Evolutionary conservation across 2,329 filamentous ascomycete genomes (phyloP).

Genomic region (Talaromyces rugulosus): DNA sequence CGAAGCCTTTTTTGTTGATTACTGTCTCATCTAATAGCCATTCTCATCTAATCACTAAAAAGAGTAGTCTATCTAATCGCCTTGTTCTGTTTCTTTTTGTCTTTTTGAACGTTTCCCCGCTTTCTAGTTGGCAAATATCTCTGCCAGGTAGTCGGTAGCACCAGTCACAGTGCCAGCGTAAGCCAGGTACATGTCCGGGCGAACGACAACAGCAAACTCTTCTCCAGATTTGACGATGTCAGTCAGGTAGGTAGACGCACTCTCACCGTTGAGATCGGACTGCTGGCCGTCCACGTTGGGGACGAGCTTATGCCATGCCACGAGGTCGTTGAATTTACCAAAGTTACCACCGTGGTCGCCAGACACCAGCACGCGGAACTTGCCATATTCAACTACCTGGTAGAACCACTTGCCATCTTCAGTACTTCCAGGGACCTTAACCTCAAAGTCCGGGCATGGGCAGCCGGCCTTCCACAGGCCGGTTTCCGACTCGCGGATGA

Average conservation of each 20-base stretch:
- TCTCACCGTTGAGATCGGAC: neutral
- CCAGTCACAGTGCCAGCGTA: conserved; percentile 5
- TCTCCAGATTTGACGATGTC: neutral
- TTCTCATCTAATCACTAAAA: neutral
- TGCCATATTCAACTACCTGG: neutral
- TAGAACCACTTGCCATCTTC: neutral
- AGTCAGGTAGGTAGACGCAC: neutral
- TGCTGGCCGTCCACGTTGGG: neutral
- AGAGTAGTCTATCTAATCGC: neutral
- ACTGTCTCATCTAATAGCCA: neutral
- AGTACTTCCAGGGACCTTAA: neutral
- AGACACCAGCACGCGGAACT: neutral
- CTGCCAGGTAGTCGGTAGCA: conserved; percentile 3
- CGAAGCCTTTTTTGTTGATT: neutral
- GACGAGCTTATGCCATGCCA: neutral
- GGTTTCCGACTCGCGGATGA: neutral
- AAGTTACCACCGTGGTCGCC: neutral
- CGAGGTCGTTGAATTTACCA: neutral
- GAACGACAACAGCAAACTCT: conserved; percentile 2
- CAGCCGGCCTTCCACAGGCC: neutral
- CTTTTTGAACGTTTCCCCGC: neutral
- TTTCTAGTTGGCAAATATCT: conserved; percentile 4
- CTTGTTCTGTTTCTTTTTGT: neutral
- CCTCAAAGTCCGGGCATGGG: neutral
- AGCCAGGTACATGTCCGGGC: conserved; percentile 7